Evolutionary conservation across 179 eudicot species (phyloP).

Genomic region (Silene noctiflora): DNA sequence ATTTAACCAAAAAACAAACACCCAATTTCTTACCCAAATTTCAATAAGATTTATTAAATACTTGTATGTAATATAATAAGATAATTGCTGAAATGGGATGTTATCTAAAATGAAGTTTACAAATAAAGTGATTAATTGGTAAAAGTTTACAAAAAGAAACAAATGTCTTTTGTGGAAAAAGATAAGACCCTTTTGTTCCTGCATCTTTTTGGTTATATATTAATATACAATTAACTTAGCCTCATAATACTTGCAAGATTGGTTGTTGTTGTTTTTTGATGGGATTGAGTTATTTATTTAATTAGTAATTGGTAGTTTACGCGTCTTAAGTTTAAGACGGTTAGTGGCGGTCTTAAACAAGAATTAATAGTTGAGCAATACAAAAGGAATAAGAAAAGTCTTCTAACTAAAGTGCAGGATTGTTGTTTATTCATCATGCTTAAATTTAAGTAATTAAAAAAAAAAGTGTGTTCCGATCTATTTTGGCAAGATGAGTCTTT

Average conservation of each 20-base stretch:
- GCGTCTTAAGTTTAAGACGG: too few species aligned
- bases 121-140: neutral
- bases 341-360: too few species aligned
- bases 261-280: neutral
- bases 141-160: neutral
- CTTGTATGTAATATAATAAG: too few species aligned
- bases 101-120: neutral
- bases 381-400: constrained; percentile 4
- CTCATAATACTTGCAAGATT: neutral
- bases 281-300: constrained; percentile 3
- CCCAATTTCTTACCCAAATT: too few species aligned
- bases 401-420: neutral
- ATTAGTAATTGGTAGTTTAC: neutral
- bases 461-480: neutral
- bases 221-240: neutral
- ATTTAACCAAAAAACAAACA: too few species aligned
- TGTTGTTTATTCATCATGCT: constrained; percentile 4
- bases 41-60: too few species aligned
- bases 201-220: neutral
- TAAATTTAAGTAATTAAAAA: neutral
- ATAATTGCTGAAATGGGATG: neutral
- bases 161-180: constrained; percentile 5
- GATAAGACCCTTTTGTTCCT: neutral
- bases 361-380: neutral
- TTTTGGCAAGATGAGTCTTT: constrained; percentile 6